Base-by-base conservation (phyloP, 2,329 filamentous ascomycete species). In the Colletotrichum eleusines region DNA sequence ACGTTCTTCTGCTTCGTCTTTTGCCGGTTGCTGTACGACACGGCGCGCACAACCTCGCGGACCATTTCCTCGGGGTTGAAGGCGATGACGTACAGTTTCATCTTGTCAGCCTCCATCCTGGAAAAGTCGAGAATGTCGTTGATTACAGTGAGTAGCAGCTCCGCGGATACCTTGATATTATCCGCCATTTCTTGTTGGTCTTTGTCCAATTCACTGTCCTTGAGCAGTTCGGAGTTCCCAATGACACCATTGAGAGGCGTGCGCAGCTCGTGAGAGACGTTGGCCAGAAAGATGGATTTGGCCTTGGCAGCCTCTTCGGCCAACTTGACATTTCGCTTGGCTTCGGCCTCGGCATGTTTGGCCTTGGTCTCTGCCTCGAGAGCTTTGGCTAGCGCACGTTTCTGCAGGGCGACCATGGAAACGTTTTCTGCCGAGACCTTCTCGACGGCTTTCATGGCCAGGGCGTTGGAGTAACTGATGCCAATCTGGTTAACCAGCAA, bases 121-220 rank as follows among this genome's bases (percentile, higher is more conserved):
- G 94, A 97, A 78, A 97, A 97, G 80, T 98, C 95, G 5, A 98
- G 85, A 63, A 98, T 97, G 77, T 98, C 95, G 77, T 98, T 98
- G 82, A 98, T 98, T 58, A 98, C 94, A 0, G 94, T 96, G 33
- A 98, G 85, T 18, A 98, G 83, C 20, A 96, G 90, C 77, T 98
- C 94, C 0, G 94, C 94, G 59, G 93, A 97, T 40, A 95, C 88
- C 60, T 94, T 90, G 65, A 97, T 96, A 20, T 94, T 95, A 77
- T 97, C 94, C 5, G 93, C 92, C 85, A 94, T 96, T 74, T 97
- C 94, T 40, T 90, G 86, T 79, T 97, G 93, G 73, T 97, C 93
- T 69, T 86, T 87, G 74, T 92, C 90, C 63, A 97, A 84, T 28
- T 88, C 84, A 75, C 92, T 95, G 76, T 96, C 94, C 58, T 93